Percentiles rank a stretch among this genome's conserved stretches.
phyloP scores from a whole-genome alignment of 305 asterid species.

The Ajuga reptans region DNA sequence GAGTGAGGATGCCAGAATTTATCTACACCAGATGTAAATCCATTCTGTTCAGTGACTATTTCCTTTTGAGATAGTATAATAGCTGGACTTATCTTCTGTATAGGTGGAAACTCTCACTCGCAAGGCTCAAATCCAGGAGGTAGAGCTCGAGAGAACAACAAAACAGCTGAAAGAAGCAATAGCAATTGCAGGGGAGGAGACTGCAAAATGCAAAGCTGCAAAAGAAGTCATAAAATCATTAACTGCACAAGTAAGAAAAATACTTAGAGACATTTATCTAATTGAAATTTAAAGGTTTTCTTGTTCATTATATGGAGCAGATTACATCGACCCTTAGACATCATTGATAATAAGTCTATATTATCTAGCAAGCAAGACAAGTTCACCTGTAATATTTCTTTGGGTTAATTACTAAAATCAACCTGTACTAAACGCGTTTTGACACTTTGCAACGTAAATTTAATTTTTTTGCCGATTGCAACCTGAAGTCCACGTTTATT shows the following conservation, averaged over 20 bases:
- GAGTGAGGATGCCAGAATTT: neutral
- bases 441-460: no score
- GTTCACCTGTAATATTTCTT: neutral
- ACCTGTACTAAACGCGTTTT: no score
- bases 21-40: neutral
- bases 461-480: no score
- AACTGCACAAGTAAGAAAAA: slow-evolving; percentile 55
- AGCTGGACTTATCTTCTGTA: slow-evolving; percentile 14
- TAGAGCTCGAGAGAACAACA: slow-evolving; percentile 57
- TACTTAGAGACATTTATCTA: slow-evolving; percentile 9
- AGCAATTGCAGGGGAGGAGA: slow-evolving; percentile 68
- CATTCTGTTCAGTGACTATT: slow-evolving; percentile 2
- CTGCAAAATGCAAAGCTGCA: slow-evolving; percentile 78
- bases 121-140: slow-evolving; percentile 61
- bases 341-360: neutral
- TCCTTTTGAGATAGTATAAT: slow-evolving; percentile 9
- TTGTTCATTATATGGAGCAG: neutral
- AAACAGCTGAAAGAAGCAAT: slow-evolving; percentile 65
- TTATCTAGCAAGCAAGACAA: neutral
- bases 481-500: no score
- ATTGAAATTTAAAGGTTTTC: neutral
- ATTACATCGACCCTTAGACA: neutral
- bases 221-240: slow-evolving; percentile 74
- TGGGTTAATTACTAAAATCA: no score
- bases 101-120: slow-evolving; percentile 60